Evolutionary conservation across 768 basidiomycete genomes (phyloP).

Genomic region (Nidularia pulvinata): DNA sequence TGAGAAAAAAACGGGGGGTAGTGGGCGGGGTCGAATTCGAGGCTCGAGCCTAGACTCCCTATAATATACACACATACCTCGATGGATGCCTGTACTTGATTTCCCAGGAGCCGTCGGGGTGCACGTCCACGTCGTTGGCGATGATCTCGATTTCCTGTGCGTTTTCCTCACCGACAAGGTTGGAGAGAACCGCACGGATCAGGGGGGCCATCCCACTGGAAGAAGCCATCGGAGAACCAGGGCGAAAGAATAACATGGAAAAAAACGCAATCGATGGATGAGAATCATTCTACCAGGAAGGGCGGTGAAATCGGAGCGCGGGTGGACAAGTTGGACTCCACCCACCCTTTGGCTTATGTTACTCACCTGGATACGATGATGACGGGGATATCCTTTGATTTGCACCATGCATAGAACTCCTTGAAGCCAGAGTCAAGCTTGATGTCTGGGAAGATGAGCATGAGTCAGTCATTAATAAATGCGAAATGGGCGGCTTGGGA

Average conservation of each 20-base stretch:
- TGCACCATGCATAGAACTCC: slow-evolving; percentile 86
- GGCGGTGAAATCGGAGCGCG: too few relatives aligned
- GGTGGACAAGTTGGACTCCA: too few relatives aligned
- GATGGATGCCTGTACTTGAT: slow-evolving; percentile 90
- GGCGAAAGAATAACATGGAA: too few relatives aligned
- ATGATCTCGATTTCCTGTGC: slow-evolving; percentile 86
- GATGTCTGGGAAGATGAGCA: slow-evolving; percentile 55
- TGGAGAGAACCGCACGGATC: slow-evolving; percentile 89
- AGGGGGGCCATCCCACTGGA: slow-evolving; percentile 17
- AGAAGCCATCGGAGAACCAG: not conserved
- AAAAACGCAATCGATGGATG: too few relatives aligned
- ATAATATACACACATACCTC: slow-evolving; percentile 44
- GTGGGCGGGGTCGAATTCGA: too few relatives aligned
- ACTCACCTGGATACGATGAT: slow-evolving; percentile 89
- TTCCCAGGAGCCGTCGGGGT: slow-evolving; percentile 70
- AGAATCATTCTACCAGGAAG: too few relatives aligned
- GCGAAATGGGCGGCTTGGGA: not conserved
- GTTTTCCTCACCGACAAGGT: slow-evolving; percentile 72
- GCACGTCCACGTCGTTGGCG: slow-evolving; percentile 82
- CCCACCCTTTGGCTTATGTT: not conserved
- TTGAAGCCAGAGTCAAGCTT: slow-evolving; percentile 88
- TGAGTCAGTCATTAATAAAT: not conserved
- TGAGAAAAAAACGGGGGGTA: too few relatives aligned
- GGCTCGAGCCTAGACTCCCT: too few relatives aligned
- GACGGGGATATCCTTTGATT: slow-evolving; percentile 77